Evolutionary conservation across 2,329 filamentous ascomycete genomes (phyloP).

Genomic region (Escovopsis sp.): DNA sequence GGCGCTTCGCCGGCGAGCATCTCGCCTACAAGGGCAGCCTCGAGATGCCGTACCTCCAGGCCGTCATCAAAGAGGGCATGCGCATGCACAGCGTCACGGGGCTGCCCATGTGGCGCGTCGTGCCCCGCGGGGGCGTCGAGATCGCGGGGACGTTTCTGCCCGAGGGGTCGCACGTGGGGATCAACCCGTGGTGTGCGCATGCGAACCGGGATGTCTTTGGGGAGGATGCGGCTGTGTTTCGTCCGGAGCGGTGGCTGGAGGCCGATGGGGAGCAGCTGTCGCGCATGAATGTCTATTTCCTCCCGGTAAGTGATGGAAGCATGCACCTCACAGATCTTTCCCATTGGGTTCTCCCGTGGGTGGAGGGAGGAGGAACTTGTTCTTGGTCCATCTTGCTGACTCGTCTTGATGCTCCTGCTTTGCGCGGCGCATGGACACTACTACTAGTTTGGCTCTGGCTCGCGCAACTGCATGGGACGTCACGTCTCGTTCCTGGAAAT

Average conservation of each 20-base stretch:
- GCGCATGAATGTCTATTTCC: conserved; percentile 15
- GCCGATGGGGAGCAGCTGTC: conserved; percentile 10
- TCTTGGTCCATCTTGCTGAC: not conserved
- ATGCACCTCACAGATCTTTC: too few species aligned
- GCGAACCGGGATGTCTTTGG: conserved; percentile 15
- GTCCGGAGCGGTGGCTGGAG: conserved; percentile 26
- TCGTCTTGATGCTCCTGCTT: not conserved
- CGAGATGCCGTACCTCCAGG: conserved; percentile 35
- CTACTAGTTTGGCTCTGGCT: conserved; percentile 26
- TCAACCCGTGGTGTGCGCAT: conserved; percentile 21
- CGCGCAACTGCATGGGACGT: conserved; percentile 26
- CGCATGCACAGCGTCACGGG: conserved; percentile 33
- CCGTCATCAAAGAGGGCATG: conserved; percentile 35
- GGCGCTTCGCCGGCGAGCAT: not conserved
- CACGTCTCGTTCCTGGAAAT: conserved; percentile 29
- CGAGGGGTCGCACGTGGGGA: conserved; percentile 17
- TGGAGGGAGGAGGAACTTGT: too few species aligned
- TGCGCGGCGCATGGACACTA: too few species aligned
- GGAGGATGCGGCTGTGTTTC: conserved; percentile 18
- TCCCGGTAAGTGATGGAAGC: conserved; percentile 16
- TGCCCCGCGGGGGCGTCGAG: conserved; percentile 26
- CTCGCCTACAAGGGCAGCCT: conserved; percentile 25
- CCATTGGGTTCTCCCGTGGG: too few species aligned
- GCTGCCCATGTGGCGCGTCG: conserved; percentile 30
- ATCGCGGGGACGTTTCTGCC: conserved; percentile 21